Base-by-base conservation (phyloP, 352 stramenopile species). In the Globisporangium polare region DNA sequence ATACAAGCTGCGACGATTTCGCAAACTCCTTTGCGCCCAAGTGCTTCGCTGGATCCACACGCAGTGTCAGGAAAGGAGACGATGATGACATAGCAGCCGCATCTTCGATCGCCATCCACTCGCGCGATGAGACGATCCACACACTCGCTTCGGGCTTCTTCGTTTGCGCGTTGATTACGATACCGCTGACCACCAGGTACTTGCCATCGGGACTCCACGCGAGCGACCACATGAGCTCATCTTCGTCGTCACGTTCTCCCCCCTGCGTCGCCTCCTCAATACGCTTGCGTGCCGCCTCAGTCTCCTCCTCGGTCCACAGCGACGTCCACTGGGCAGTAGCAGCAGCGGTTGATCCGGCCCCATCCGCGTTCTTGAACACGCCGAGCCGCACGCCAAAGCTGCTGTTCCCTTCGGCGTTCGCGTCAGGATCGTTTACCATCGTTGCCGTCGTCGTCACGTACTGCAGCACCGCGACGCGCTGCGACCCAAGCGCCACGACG, bases 161-260 rank as follows among this genome's bases (percentile, higher is more conserved):
- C 24, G 50, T 67, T 22, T 74, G 58, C 10, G 60, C 58, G 41
- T 13, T 42, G 24, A 46, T n/a, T 18, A 75, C 27, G 22, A 58
- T 56, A 12, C 80, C 80, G 18, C 65, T 64, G 13, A 90, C 47
- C 37, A 88, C 63, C 27, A 92, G 60, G 58, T 84, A 75, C 9
- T 73, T 66, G 7, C 64, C 69, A 57, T 90, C 76, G 17, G 74
- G 64, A 66, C 79, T 92, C 83, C 77, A 87, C n/a, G 45, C 59
- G 0, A 87, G 57, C 35, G 59, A 57, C 75, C 75, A 85, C 22
- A 35, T 26, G 31, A 31, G 17, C 6, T 55, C 35, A 5, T 39
- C 27, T 9, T 41, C 27, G 17, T 20, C 43, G 20, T 63, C 27
- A 33, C 29, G 26, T 47, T 58, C 43, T 46, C 53, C 37, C n/a